phyloP scores from a whole-genome alignment of 2,329 filamentous ascomycete species.

The Neofusicoccum sp. region DNA sequence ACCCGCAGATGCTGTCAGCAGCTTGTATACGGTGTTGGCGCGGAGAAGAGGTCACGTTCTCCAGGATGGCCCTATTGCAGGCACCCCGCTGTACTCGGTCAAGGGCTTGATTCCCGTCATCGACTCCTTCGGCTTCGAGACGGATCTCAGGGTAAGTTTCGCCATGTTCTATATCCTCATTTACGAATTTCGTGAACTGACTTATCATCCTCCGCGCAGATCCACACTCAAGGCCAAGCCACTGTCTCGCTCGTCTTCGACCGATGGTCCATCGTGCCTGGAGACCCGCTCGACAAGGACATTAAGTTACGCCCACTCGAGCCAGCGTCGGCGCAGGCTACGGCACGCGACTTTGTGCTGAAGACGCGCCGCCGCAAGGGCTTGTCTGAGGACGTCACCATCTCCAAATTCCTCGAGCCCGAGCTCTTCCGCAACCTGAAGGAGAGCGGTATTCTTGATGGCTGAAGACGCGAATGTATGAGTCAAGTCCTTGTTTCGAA shows the following conservation, averaged over 20 bases:
- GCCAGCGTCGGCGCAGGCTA: conserved; percentile 82
- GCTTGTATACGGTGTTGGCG: conserved; percentile 88
- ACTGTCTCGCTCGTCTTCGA: conserved; percentile 92
- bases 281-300: conserved; percentile 87
- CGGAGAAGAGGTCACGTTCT: conserved; percentile 88
- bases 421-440: conserved; percentile 86
- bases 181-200: not conserved
- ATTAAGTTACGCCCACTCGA: conserved; percentile 80
- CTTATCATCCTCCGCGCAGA: conserved; percentile 38
- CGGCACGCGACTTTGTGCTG: conserved; percentile 91
- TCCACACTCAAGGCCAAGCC: conserved; percentile 91
- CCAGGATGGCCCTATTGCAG: conserved; percentile 89
- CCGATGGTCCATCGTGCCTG: conserved; percentile 91
- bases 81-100: conserved; percentile 89
- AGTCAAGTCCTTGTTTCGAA: too few species aligned
- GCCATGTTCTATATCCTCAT: not conserved
- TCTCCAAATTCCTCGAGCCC: conserved; percentile 93
- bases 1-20: conserved; percentile 81
- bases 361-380: conserved; percentile 95
- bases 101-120: conserved; percentile 92
- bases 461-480: not conserved
- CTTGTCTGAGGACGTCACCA: conserved; percentile 88
- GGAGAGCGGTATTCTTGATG: conserved; percentile 70
- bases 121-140: conserved; percentile 97
- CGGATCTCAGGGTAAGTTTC: conserved; percentile 66